phyloP scores from a whole-genome alignment of 2,329 filamentous ascomycete genomes.

The Cladosporium oxysporum region DNA sequence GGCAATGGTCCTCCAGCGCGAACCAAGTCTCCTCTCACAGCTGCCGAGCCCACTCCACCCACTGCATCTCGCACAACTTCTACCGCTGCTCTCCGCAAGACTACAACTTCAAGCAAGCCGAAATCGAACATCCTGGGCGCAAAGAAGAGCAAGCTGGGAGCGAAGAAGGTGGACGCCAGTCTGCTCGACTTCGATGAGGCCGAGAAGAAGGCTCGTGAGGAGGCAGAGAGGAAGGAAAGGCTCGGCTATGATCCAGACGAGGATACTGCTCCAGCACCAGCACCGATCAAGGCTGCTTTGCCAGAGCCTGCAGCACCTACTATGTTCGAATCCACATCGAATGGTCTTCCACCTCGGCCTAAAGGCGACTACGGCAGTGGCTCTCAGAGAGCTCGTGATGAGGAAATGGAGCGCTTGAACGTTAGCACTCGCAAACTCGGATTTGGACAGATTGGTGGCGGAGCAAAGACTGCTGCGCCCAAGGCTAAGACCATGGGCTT shows the following conservation, averaged over 20 bases:
- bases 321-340: slow-evolving; percentile 68
- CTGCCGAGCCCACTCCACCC: slow-evolving; percentile 59
- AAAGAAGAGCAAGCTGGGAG: slow-evolving; percentile 58
- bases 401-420: slow-evolving; percentile 83
- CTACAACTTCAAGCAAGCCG: slow-evolving; percentile 61
- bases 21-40: slow-evolving; percentile 75
- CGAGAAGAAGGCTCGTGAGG: slow-evolving; percentile 95
- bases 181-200: slow-evolving; percentile 92
- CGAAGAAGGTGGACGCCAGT: slow-evolving; percentile 75
- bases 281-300: slow-evolving; percentile 49
- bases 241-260: slow-evolving; percentile 93
- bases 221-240: slow-evolving; percentile 93
- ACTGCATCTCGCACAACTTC: slow-evolving; percentile 72
- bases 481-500: slow-evolving; percentile 82
- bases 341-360: slow-evolving; percentile 60
- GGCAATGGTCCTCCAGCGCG: slow-evolving; percentile 65
- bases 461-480: slow-evolving; percentile 51
- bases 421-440: slow-evolving; percentile 85
- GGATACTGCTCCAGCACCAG: slow-evolving; percentile 59
- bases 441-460: slow-evolving; percentile 78
- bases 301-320: slow-evolving; percentile 51
- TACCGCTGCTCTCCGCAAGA: slow-evolving; percentile 81
- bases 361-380: slow-evolving; percentile 63
- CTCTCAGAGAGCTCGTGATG: slow-evolving; percentile 57
- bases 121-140: slow-evolving; percentile 71